Percentiles rank a stretch among this genome's conserved stretches.
These are phyloP conservation scores for Lignosus rhinocerotis DNA, from an alignment of 1,284 basidiomycete species.

Conservation along the genomic window DNA sequence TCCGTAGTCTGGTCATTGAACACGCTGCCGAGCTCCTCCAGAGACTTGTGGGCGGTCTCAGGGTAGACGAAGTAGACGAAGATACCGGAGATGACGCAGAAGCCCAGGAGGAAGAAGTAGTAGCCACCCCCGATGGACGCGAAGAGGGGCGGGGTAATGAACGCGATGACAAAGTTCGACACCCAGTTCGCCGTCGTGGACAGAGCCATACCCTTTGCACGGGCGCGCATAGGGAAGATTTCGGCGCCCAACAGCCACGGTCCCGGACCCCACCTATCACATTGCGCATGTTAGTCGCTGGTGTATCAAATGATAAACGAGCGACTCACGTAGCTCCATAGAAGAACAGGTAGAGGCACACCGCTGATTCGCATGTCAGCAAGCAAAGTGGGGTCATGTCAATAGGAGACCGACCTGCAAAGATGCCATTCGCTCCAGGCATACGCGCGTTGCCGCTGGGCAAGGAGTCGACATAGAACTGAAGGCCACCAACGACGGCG, in stretches of 20 bases:
- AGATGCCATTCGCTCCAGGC: slow-evolving; percentile 46
- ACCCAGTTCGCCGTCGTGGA: slow-evolving; percentile 62
- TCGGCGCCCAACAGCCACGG: slow-evolving; percentile 63
- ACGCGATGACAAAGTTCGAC: slow-evolving; percentile 56
- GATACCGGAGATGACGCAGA: slow-evolving; percentile 43
- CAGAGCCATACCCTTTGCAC: slow-evolving; percentile 67
- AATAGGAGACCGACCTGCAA: slow-evolving; percentile 39
- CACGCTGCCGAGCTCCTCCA: slow-evolving; percentile 51
- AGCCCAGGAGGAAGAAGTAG: slow-evolving; percentile 51
- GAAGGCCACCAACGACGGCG: slow-evolving; percentile 45
- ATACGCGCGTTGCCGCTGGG: slow-evolving; percentile 37
- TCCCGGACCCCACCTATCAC: slow-evolving; percentile 56
- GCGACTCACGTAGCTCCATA: slow-evolving; percentile 46
- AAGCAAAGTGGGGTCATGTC: not conserved
- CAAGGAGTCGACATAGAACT: slow-evolving; percentile 42
- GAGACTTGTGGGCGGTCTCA: slow-evolving; percentile 44
- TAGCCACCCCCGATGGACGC: slow-evolving; percentile 43
- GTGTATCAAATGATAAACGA: not conserved
- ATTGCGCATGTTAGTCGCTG: too few species aligned
- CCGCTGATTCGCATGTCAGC: slow-evolving; percentile 7
- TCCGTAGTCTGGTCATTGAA: slow-evolving; percentile 41
- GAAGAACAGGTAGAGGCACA: slow-evolving; percentile 33
- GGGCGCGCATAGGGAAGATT: slow-evolving; percentile 68
- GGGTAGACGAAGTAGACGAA: slow-evolving; percentile 50
- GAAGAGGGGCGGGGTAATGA: slow-evolving; percentile 54